Conservation (phyloP, 805 yeast species). For the Cyberlindnera mrakii region DNA sequence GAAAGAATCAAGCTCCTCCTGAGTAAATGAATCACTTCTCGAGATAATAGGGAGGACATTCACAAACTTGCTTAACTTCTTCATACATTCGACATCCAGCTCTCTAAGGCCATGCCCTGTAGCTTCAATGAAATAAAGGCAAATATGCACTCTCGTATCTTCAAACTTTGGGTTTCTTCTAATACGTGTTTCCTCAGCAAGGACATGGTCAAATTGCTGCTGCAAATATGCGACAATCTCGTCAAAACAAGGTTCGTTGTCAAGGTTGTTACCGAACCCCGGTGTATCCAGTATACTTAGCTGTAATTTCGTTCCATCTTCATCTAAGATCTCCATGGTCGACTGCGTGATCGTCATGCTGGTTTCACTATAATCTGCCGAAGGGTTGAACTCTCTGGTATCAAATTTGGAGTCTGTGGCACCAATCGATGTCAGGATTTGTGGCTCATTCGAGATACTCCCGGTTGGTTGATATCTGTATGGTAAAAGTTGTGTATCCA, state of each 20-base stretch:
- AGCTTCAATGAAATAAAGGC: conserved; percentile 67
- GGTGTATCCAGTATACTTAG: conserved; percentile 69
- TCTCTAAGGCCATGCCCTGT: conserved; percentile 77
- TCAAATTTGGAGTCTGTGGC: conserved; percentile 40
- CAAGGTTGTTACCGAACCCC: conserved; percentile 68
- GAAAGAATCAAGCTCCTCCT: conserved; percentile 49
- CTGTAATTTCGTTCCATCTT: conserved; percentile 48
- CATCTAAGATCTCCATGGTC: conserved; percentile 54
- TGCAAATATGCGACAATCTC: conserved; percentile 64
- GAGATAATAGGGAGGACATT: conserved; percentile 69
- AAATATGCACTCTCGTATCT: conserved; percentile 71
- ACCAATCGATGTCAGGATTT: conserved; percentile 16
- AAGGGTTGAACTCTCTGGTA: conserved; percentile 57
- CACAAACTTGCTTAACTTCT: conserved; percentile 61
- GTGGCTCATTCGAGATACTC: conserved; percentile 22
- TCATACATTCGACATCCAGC: conserved; percentile 67
- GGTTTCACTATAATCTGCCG: conserved; percentile 54
- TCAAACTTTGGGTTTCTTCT: conserved; percentile 78
- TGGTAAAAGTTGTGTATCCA: conserved; percentile 56
- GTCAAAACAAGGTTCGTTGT: conserved; percentile 58
- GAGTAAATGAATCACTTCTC: conserved; percentile 68
- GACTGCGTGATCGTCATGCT: conserved; percentile 73
- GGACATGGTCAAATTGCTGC: conserved; percentile 71
- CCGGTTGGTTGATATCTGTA: conserved; percentile 46
- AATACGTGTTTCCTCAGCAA: conserved; percentile 84